Percentiles rank a stretch among this genome's conserved stretches.
phyloP scores from a whole-genome alignment of 441 rosid species.

The Bocquillonia castaneifolia region DNA sequence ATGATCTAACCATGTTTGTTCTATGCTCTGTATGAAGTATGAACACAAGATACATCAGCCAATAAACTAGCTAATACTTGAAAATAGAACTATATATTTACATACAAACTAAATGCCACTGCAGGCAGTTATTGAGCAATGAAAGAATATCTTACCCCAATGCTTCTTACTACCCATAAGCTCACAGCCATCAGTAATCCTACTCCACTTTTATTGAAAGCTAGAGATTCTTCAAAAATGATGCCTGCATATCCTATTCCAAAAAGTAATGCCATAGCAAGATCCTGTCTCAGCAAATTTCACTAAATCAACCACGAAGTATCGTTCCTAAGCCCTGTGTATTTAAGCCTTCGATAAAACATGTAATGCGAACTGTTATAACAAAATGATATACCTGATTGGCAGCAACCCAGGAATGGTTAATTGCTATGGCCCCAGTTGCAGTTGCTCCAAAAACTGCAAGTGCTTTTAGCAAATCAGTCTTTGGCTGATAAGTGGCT shows the following conservation, averaged over 20 bases:
- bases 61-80: neutral
- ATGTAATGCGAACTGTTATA: neutral
- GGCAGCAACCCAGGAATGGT: constrained; percentile 93
- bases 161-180: constrained; percentile 81
- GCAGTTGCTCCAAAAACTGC: constrained; percentile 67
- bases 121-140: constrained; percentile 4
- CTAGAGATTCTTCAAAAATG: constrained; percentile 83
- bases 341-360: constrained; percentile 10
- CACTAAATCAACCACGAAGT: constrained; percentile 16
- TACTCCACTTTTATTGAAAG: constrained; percentile 91
- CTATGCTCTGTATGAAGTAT: too few species aligned
- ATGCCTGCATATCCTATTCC: constrained; percentile 81
- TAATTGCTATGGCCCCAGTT: constrained; percentile 74
- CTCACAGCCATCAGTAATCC: constrained; percentile 94
- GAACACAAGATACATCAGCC: neutral
- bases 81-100: neutral
- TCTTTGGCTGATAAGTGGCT: constrained; percentile 70
- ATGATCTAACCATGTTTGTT: neutral
- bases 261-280: constrained; percentile 89
- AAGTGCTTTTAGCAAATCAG: constrained; percentile 68
- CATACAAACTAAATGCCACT: too few species aligned
- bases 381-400: constrained; percentile 54
- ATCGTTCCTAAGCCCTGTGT: neutral
- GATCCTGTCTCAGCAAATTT: constrained; percentile 50
- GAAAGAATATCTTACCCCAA: constrained; percentile 55